These are phyloP conservation scores for Hordeum marinum DNA, from an alignment of 176 grass and related monocot genomes.

Conservation along the genomic window DNA sequence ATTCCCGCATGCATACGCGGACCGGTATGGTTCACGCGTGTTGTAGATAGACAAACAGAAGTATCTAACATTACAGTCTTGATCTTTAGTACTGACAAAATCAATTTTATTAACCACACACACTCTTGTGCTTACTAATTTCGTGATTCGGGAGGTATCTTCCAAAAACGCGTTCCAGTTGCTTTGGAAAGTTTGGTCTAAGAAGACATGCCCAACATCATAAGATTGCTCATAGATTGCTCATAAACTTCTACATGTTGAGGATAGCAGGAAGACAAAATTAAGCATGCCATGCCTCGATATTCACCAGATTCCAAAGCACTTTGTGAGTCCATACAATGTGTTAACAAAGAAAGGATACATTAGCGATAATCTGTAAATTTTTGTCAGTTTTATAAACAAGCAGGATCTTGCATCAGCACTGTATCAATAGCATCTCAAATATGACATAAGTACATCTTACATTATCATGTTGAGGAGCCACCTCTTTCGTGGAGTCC, in stretches of 20 bases:
- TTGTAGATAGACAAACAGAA: no score
- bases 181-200: no score
- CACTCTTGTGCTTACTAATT: no score
- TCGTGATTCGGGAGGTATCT: no score
- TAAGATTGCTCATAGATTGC: constrained; percentile 19
- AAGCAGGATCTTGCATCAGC: background rate
- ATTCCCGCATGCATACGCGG: background rate
- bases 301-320: constrained; percentile 26
- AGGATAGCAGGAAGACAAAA: constrained; percentile 31
- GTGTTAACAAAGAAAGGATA: background rate
- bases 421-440: background rate
- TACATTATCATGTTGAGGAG: constrained; percentile 46
- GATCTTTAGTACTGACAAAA: no score
- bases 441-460: constrained; percentile 14
- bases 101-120: no score
- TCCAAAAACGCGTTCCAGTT: no score
- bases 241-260: constrained; percentile 26
- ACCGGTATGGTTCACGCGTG: no score
- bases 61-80: no score
- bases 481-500: constrained; percentile 25
- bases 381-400: background rate
- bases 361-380: background rate
- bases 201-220: no score
- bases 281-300: constrained; percentile 31
- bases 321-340: constrained; percentile 33